Conservation (phyloP, 352 stramenopile genomes). For the Phytophthora parvispora region DNA sequence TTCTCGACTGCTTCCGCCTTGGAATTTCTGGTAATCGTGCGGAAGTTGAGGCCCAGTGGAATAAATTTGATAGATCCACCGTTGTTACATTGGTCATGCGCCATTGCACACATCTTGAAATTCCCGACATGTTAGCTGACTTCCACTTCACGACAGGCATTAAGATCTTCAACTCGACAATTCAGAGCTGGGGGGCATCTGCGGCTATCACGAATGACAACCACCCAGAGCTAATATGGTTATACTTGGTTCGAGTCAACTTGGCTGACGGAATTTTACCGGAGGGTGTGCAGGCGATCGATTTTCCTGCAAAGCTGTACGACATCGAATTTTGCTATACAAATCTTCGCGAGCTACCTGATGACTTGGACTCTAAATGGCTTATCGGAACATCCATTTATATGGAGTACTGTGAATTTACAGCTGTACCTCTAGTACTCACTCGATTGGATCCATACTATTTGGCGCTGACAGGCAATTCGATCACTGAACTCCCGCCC, state of each 20-base stretch:
- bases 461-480: not conserved
- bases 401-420: constrained; percentile 2
- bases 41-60: constrained; percentile 8
- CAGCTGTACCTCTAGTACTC: not conserved
- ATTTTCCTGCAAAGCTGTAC: constrained; percentile 8
- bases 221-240: constrained; percentile 35
- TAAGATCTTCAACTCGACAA: constrained; percentile 39
- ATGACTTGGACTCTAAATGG: constrained; percentile 42
- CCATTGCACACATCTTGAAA: constrained; percentile 33
- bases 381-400: not conserved
- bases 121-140: constrained; percentile 30
- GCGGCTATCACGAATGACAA: constrained; percentile 23
- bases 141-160: constrained; percentile 32
- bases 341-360: constrained; percentile 40
- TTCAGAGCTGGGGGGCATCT: constrained; percentile 22
- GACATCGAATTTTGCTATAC: constrained; percentile 35
- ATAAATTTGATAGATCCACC: constrained; percentile 20
- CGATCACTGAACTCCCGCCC: not conserved
- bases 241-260: constrained; percentile 33
- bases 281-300: constrained; percentile 17
- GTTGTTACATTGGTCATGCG: constrained; percentile 27
- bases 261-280: constrained; percentile 35
- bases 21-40: constrained; percentile 1
- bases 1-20: constrained; percentile 27
- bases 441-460: constrained; percentile 1